Evolutionary conservation across 2,329 filamentous ascomycete species (phyloP).

Genomic region (Ophiosphaerella narmari): DNA sequence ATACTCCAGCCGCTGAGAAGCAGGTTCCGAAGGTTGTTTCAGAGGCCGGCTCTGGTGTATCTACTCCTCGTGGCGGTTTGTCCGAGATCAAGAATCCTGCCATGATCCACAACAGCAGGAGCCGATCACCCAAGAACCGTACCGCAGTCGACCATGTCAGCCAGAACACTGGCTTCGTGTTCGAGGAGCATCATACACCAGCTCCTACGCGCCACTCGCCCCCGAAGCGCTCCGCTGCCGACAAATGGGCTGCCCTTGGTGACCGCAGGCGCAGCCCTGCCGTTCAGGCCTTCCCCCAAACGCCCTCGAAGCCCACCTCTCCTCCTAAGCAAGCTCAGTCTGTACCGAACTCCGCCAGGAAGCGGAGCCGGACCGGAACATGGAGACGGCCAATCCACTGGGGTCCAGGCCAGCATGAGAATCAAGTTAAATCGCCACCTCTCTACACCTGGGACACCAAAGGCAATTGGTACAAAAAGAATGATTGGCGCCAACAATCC

Average conservation of each 20-base stretch:
- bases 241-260: slow-evolving; percentile 90
- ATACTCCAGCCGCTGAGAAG: slow-evolving; percentile 51
- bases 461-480: slow-evolving; percentile 51
- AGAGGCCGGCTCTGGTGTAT: slow-evolving; percentile 50
- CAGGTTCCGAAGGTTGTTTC: slow-evolving; percentile 45
- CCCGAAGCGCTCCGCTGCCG: slow-evolving; percentile 66
- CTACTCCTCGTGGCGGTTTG: slow-evolving; percentile 57
- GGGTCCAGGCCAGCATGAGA: slow-evolving; percentile 44
- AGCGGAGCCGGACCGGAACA: slow-evolving; percentile 47
- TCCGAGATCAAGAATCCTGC: slow-evolving; percentile 60
- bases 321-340: slow-evolving; percentile 40
- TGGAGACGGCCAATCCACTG: slow-evolving; percentile 44
- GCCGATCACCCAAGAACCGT: slow-evolving; percentile 39
- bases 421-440: slow-evolving; percentile 12
- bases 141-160: slow-evolving; percentile 65
- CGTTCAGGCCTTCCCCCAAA: slow-evolving; percentile 53
- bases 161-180: slow-evolving; percentile 72
- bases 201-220: slow-evolving; percentile 67
- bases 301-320: slow-evolving; percentile 48
- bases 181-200: slow-evolving; percentile 62
- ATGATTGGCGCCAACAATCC: slow-evolving; percentile 56
- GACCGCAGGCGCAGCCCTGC: slow-evolving; percentile 74
- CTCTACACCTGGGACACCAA: slow-evolving; percentile 39
- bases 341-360: slow-evolving; percentile 41
- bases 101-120: slow-evolving; percentile 55